phyloP scores from a whole-genome alignment of 2,329 filamentous ascomycete species.

The Aspergillus proliferans region DNA sequence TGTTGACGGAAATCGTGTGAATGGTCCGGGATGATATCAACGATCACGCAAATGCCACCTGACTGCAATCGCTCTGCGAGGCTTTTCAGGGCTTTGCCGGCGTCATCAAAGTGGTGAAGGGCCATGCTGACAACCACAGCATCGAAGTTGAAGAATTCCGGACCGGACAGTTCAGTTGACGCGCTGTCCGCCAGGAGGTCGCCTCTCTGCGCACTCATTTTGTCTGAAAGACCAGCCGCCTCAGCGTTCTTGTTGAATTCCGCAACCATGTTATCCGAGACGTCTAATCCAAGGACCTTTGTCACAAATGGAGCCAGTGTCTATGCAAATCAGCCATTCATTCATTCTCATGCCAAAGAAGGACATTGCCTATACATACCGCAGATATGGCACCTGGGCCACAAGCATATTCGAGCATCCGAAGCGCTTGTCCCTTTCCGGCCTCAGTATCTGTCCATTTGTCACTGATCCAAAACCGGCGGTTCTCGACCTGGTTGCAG shows the following conservation, averaged over 20 bases:
- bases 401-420: constrained; percentile 69
- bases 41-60: constrained; percentile 61
- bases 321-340: constrained; percentile 29
- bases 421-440: constrained; percentile 31
- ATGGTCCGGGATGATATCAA: constrained; percentile 60
- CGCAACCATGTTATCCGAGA: constrained; percentile 64
- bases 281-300: constrained; percentile 61
- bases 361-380: constrained; percentile 37
- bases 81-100: constrained; percentile 52
- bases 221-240: constrained; percentile 45
- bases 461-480: constrained; percentile 57
- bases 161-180: constrained; percentile 51
- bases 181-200: constrained; percentile 50
- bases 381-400: constrained; percentile 62
- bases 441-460: constrained; percentile 41
- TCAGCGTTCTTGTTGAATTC: constrained; percentile 58
- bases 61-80: constrained; percentile 57
- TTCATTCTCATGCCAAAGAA: neutral
- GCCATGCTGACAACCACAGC: constrained; percentile 57
- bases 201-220: constrained; percentile 54
- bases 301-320: constrained; percentile 57
- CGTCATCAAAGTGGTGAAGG: constrained; percentile 64
- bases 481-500: constrained; percentile 48
- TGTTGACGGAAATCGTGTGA: constrained; percentile 21
- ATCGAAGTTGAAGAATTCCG: constrained; percentile 65